Conservation (phyloP, 768 basidiomycete genomes). For the Aureoboletus auriporus region DNA sequence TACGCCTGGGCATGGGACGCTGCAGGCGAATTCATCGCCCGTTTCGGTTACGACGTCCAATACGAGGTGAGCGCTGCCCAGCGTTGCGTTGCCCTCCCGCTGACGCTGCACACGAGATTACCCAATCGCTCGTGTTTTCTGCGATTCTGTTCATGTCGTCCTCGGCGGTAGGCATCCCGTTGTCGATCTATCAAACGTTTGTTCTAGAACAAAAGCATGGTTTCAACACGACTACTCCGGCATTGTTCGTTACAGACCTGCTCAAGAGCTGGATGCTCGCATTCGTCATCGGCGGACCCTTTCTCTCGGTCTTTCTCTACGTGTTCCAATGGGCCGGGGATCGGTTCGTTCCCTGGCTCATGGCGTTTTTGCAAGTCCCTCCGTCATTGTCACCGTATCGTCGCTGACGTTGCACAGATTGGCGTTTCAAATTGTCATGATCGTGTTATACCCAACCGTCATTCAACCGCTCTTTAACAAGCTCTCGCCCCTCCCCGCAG, state of each 20-base stretch:
- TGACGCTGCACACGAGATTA: slow-evolving; percentile 42
- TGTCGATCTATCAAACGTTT: slow-evolving; percentile 84
- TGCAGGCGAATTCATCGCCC: slow-evolving; percentile 48
- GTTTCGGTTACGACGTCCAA: slow-evolving; percentile 60
- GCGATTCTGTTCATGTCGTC: slow-evolving; percentile 63
- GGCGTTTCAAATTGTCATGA: slow-evolving; percentile 79
- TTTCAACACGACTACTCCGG: slow-evolving; percentile 90
- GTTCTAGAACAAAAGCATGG: slow-evolving; percentile 93
- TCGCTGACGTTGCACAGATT: slow-evolving; percentile 43
- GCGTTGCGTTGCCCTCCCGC: neutral
- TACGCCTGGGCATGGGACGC: slow-evolving; percentile 80
- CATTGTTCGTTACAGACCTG: slow-evolving; percentile 72
- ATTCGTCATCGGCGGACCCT: slow-evolving; percentile 73
- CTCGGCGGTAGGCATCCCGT: slow-evolving; percentile 66
- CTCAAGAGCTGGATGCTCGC: slow-evolving; percentile 76
- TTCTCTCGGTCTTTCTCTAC: slow-evolving; percentile 81
- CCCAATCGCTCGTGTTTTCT: slow-evolving; percentile 78
- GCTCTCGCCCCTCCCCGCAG: slow-evolving; percentile 76
- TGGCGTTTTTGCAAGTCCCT: slow-evolving; percentile 56
- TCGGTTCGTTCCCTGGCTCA: slow-evolving; percentile 88
- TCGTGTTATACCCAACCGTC: slow-evolving; percentile 75
- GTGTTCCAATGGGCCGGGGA: slow-evolving; percentile 94
- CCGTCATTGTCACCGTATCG: neutral
- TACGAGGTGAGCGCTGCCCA: slow-evolving; percentile 53
- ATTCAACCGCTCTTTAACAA: slow-evolving; percentile 99